These are phyloP conservation scores for Quercus phellos DNA, from an alignment of 331 rosid species.

Conservation along the genomic window DNA sequence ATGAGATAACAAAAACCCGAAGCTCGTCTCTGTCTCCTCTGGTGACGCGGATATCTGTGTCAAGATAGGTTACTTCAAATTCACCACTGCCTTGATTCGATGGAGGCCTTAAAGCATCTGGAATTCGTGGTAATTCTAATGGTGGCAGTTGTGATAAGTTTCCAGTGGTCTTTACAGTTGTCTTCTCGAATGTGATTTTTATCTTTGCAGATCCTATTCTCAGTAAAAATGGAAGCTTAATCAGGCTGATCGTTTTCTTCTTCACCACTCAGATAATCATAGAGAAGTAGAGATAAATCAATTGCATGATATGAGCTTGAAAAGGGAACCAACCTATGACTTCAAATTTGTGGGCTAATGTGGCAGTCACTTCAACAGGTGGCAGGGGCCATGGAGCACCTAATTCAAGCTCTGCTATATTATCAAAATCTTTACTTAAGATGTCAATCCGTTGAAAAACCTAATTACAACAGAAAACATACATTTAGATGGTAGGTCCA, in stretches of 20 bases:
- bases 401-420: slow-evolving; percentile 75
- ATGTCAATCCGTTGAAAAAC: slow-evolving; percentile 89
- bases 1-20: slow-evolving; percentile 82
- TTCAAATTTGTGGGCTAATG: slow-evolving; percentile 95
- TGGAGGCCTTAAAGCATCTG: slow-evolving; percentile 71
- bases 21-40: slow-evolving; percentile 91
- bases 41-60: slow-evolving; percentile 62
- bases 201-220: slow-evolving; percentile 62
- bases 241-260: slow-evolving; percentile 1
- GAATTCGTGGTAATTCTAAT: slow-evolving; percentile 71
- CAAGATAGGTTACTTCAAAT: slow-evolving; percentile 84
- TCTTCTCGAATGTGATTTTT: slow-evolving; percentile 69
- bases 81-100: slow-evolving; percentile 77
- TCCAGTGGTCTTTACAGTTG: slow-evolving; percentile 77
- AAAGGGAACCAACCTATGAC: slow-evolving; percentile 50
- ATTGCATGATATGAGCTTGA: neutral
- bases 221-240: neutral
- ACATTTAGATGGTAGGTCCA: neutral
- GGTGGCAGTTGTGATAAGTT: slow-evolving; percentile 82
- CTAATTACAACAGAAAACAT: slow-evolving; percentile 29
- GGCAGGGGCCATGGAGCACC: slow-evolving; percentile 94
- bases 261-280: slow-evolving; percentile 1
- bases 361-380: slow-evolving; percentile 67
- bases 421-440: slow-evolving; percentile 80
- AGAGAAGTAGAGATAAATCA: neutral